A percentile compares a stretch with the other conserved stretches of the same genome.
Evolutionary conservation across 2,329 filamentous ascomycete genomes (phyloP).

Genomic region (Dactylellina parvicollis): DNA sequence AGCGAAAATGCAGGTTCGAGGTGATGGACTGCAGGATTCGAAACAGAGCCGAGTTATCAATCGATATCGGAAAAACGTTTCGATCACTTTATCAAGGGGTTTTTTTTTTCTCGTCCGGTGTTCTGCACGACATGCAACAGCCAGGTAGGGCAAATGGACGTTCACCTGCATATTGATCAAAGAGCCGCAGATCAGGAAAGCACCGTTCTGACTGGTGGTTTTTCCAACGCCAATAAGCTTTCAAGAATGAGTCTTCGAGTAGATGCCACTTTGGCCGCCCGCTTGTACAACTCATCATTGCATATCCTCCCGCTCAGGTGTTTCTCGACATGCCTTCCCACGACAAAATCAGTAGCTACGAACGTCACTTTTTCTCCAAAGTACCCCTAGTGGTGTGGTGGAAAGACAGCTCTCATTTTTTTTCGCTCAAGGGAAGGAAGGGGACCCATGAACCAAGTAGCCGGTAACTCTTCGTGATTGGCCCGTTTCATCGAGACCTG

Average conservation of each 20-base stretch:
- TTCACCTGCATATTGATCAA: constrained; percentile 18
- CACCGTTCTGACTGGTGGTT: not conserved
- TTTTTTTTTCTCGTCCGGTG: constrained; percentile 2
- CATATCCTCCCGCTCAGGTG: constrained; percentile 41
- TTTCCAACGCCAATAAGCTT: constrained; percentile 8
- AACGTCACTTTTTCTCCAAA: constrained; percentile 48
- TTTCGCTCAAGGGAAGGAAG: constrained; percentile 53
- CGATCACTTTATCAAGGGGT: constrained; percentile 17
- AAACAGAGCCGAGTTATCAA: constrained; percentile 52
- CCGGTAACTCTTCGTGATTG: constrained; percentile 51
- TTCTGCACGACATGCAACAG: constrained; percentile 42
- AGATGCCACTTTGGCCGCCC: constrained; percentile 43
- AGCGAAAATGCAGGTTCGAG: constrained; percentile 45
- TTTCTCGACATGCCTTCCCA: constrained; percentile 14
- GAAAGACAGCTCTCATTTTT: constrained; percentile 20
- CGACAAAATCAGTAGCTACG: constrained; percentile 38
- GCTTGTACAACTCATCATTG: constrained; percentile 53
- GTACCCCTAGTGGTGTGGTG: constrained; percentile 26
- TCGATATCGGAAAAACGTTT: constrained; percentile 47
- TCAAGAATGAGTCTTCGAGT: constrained; percentile 12
- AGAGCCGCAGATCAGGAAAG: constrained; percentile 36
- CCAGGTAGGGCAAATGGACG: constrained; percentile 14
- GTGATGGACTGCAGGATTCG: constrained; percentile 34
- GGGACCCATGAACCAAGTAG: constrained; percentile 55
- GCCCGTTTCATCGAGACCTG: constrained; percentile 36